Evolutionary conservation across 345 rosid species (phyloP).

Genomic region (Jatropha curcas): DNA sequence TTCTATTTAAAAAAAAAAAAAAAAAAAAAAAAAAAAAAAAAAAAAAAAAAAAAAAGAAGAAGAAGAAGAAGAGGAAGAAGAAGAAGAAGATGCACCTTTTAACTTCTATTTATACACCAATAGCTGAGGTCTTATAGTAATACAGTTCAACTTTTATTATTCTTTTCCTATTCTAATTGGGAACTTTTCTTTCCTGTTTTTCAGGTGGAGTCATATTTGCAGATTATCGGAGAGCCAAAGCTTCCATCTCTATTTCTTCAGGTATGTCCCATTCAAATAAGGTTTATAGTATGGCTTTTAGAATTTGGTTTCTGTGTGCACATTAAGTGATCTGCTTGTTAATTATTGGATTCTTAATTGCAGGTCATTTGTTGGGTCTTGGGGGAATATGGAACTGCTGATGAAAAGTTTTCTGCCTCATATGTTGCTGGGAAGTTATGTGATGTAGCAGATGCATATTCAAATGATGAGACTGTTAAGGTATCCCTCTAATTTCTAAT

Average conservation of each 20-base stretch:
- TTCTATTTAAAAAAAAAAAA: too few relatives aligned
- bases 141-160: background rate
- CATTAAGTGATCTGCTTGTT: background rate
- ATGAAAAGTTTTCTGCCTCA: constrained; percentile 79
- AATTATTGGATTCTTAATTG: constrained; percentile 24
- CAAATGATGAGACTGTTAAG: constrained; percentile 93
- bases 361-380: constrained; percentile 97
- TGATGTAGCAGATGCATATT: constrained; percentile 94
- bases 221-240: constrained; percentile 86
- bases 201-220: constrained; percentile 96
- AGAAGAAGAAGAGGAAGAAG: too few relatives aligned
- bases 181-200: constrained; percentile 4
- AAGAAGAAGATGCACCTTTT: too few relatives aligned
- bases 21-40: too few relatives aligned
- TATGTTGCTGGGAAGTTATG: constrained; percentile 87
- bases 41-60: too few relatives aligned
- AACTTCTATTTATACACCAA: too few relatives aligned
- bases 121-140: background rate
- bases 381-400: constrained; percentile 94
- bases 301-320: constrained; percentile 5
- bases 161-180: background rate
- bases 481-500: constrained; percentile 34
- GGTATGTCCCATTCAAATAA: constrained; percentile 38
- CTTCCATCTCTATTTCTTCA: constrained; percentile 96
- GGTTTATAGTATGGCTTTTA: constrained; percentile 5